Evolutionary conservation across 441 rosid genomes (phyloP).

Genomic region (Populus tomentosa): DNA sequence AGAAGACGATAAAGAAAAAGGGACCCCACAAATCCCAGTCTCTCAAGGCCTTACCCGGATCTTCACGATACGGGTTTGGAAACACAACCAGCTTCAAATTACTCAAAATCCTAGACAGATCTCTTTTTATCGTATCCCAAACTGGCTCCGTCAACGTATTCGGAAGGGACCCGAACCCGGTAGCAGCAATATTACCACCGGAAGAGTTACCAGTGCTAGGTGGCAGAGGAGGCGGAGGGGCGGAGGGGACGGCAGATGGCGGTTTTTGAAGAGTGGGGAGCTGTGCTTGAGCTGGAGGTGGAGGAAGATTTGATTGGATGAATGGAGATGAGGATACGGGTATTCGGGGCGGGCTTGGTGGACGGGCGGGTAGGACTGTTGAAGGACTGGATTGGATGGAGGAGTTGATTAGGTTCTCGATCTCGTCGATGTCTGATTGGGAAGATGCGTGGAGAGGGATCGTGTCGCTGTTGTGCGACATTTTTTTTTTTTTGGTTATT

Average conservation of each 20-base stretch:
- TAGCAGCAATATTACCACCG: constrained; percentile 15
- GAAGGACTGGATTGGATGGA: constrained; percentile 57
- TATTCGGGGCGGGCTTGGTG: constrained; percentile 63
- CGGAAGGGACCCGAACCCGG: constrained; percentile 69
- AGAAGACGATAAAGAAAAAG: constrained; percentile 85
- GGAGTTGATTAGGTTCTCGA: constrained; percentile 74
- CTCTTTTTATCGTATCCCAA: constrained; percentile 92
- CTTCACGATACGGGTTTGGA: constrained; percentile 85
- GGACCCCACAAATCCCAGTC: constrained; percentile 99
- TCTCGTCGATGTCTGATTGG: constrained; percentile 97
- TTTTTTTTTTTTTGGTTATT: constrained; percentile 14
- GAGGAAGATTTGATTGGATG: constrained; percentile 58
- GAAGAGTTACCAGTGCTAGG: not conserved
- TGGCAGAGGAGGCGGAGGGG: constrained; percentile 37
- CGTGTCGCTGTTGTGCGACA: constrained; percentile 69
- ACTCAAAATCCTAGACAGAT: constrained; percentile 88
- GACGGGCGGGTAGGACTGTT: constrained; percentile 75
- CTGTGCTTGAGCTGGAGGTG: constrained; percentile 26
- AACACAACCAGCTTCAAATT: constrained; percentile 95
- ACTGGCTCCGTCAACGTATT: constrained; percentile 95
- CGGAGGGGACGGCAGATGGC: constrained; percentile 21
- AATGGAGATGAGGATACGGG: constrained; percentile 75
- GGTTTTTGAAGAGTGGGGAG: not conserved
- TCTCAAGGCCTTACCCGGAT: constrained; percentile 89
- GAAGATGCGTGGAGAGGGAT: constrained; percentile 72